phyloP scores from a whole-genome alignment of 805 yeast species.

The Yamadazyma scolyti region DNA sequence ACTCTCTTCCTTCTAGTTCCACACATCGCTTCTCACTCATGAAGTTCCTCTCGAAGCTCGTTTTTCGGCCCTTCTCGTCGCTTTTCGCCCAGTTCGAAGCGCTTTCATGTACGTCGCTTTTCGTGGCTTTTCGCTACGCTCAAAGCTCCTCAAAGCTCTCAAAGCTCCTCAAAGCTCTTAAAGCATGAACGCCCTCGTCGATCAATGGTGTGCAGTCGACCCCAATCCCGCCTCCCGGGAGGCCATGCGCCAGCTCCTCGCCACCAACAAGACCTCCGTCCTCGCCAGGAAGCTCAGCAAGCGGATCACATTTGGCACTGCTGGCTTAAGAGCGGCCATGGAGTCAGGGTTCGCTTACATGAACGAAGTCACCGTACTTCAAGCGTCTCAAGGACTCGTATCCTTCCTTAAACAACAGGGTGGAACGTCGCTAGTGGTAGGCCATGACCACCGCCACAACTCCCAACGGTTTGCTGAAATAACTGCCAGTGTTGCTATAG shows the following conservation, averaged over 20 bases:
- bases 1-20: no score
- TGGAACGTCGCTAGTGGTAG: slow-evolving; percentile 57
- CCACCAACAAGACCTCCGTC: slow-evolving; percentile 32
- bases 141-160: no score
- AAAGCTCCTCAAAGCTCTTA: no score
- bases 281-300: slow-evolving; percentile 49
- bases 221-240: slow-evolving; percentile 44
- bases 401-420: slow-evolving; percentile 35
- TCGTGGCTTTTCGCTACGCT: no score
- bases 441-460: slow-evolving; percentile 87
- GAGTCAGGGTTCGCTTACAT: slow-evolving; percentile 86
- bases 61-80: no score
- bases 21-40: no score
- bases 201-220: slow-evolving; percentile 35
- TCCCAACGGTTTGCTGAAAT: slow-evolving; percentile 77
- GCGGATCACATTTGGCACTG: slow-evolving; percentile 88
- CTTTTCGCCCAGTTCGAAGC: no score
- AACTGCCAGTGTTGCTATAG: slow-evolving; percentile 69
- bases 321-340: slow-evolving; percentile 86
- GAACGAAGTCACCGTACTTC: slow-evolving; percentile 85
- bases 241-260: slow-evolving; percentile 50
- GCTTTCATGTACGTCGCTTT: no score
- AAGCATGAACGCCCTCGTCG: slow-evolving; percentile 21
- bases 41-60: no score
- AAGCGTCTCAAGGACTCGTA: slow-evolving; percentile 84